Evolutionary conservation across 2,329 filamentous ascomycete genomes (phyloP).

Genomic region (Orbilia brochopaga): DNA sequence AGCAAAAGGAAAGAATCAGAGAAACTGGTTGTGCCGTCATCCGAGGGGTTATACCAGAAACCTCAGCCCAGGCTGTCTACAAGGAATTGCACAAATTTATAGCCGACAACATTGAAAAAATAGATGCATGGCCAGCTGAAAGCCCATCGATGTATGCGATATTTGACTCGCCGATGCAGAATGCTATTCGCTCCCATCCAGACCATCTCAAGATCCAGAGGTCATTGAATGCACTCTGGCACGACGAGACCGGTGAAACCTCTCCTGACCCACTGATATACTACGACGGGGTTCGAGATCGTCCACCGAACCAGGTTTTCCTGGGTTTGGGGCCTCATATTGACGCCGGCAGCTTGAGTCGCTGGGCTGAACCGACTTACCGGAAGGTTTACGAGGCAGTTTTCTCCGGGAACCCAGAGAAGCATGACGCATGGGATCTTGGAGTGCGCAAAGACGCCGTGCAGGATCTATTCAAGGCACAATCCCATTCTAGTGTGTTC

Average conservation of each 20-base stretch:
- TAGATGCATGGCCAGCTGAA: slow-evolving; percentile 57
- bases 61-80: slow-evolving; percentile 55
- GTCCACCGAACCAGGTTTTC: slow-evolving; percentile 58
- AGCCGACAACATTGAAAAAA: slow-evolving; percentile 56
- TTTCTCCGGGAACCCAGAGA: slow-evolving; percentile 58
- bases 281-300: slow-evolving; percentile 58
- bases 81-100: slow-evolving; percentile 57
- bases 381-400: slow-evolving; percentile 58
- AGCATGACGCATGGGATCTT: slow-evolving; percentile 59
- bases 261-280: slow-evolving; percentile 59
- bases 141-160: slow-evolving; percentile 59
- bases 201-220: slow-evolving; percentile 58
- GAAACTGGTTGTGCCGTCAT: slow-evolving; percentile 55
- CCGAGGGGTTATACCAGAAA: slow-evolving; percentile 52
- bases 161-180: slow-evolving; percentile 59
- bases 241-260: slow-evolving; percentile 54
- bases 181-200: slow-evolving; percentile 58
- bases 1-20: slow-evolving; percentile 55
- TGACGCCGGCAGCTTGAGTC: slow-evolving; percentile 60
- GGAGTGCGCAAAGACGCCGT: slow-evolving; percentile 57
- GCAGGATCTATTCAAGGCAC: slow-evolving; percentile 57
- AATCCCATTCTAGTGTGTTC: slow-evolving; percentile 58
- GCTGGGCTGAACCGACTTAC: slow-evolving; percentile 60
- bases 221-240: slow-evolving; percentile 59
- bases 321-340: slow-evolving; percentile 60